phyloP scores from a whole-genome alignment of 2,329 filamentous ascomycete genomes.

The Microascus cirrosus region DNA sequence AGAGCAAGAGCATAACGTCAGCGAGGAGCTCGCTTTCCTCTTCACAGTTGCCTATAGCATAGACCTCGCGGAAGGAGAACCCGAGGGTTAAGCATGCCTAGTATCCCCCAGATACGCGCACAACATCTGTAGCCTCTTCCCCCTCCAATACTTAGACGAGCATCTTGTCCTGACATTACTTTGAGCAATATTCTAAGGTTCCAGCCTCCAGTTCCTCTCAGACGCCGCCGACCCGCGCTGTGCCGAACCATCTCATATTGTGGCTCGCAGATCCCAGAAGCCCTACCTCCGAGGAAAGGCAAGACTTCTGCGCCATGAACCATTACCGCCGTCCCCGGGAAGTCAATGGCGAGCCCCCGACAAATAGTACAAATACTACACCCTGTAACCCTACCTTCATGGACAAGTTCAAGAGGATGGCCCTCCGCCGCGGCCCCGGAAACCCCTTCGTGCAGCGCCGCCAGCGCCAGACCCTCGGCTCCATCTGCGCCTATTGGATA shows the following conservation, averaged over 20 bases:
- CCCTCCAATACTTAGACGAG: no score
- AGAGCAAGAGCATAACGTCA: not conserved
- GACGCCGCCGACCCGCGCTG: not conserved
- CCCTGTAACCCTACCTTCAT: no score
- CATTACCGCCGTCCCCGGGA: not conserved
- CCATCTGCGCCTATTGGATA: constrained; percentile 31
- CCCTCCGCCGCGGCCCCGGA: not conserved
- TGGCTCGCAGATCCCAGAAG: not conserved
- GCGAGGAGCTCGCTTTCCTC: not conserved
- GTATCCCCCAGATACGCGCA: not conserved
- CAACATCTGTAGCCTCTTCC: no score
- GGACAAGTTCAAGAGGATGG: not conserved
- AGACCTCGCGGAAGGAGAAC: not conserved
- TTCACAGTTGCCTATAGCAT: not conserved
- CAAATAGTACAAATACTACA: not conserved
- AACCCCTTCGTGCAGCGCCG: not conserved
- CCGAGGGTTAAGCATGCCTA: not conserved
- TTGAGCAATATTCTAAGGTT: no score
- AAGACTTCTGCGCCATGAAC: not conserved
- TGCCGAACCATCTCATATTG: not conserved
- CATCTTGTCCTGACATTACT: no score
- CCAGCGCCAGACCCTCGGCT: not conserved
- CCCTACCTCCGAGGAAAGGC: not conserved
- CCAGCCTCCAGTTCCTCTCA: no score
- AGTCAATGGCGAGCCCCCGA: not conserved